A percentile compares a stretch with the other conserved stretches of the same genome.
These are phyloP conservation scores for Didymellaceae sp. DNA, from an alignment of 2,329 filamentous ascomycete genomes.

Conservation along the genomic window DNA sequence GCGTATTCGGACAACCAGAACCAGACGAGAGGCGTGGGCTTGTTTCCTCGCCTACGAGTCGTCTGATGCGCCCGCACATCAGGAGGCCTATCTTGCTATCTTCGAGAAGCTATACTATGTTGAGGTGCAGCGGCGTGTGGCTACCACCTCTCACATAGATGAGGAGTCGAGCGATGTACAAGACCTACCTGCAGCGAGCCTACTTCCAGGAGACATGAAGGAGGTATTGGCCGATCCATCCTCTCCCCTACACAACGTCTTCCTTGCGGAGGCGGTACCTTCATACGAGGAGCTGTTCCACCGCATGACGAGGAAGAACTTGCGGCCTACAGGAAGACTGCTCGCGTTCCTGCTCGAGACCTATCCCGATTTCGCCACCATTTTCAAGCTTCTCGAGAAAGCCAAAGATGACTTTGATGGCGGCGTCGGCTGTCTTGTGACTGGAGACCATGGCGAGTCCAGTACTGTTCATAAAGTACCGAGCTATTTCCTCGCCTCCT, in stretches of 20 bases:
- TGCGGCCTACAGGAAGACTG: slow-evolving; percentile 58
- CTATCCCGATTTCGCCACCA: slow-evolving; percentile 28
- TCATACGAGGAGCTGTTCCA: slow-evolving; percentile 64
- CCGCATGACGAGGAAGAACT: slow-evolving; percentile 60
- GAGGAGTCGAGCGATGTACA: background rate
- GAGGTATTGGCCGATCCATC: slow-evolving; percentile 63
- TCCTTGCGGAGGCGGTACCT: slow-evolving; percentile 67
- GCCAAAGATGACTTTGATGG: slow-evolving; percentile 25
- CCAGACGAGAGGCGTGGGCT: slow-evolving; percentile 69
- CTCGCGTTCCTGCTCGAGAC: slow-evolving; percentile 63
- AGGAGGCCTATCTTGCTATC: slow-evolving; percentile 62
- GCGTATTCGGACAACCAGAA: slow-evolving; percentile 65
- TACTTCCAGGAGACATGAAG: slow-evolving; percentile 66
- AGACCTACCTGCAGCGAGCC: slow-evolving; percentile 12
- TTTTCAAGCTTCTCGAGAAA: slow-evolving; percentile 28
- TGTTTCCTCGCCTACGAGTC: slow-evolving; percentile 65
- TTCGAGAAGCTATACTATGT: slow-evolving; percentile 60
- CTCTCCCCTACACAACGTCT: slow-evolving; percentile 69
- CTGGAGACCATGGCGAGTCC: slow-evolving; percentile 22
- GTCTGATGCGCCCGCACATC: slow-evolving; percentile 44
- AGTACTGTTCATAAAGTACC: slow-evolving; percentile 22
- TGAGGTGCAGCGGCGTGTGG: slow-evolving; percentile 14
- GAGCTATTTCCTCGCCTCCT: slow-evolving; percentile 36
- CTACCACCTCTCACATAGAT: slow-evolving; percentile 11
- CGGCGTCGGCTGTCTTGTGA: slow-evolving; percentile 31